Conservation (phyloP, 768 basidiomycete species). For the Gloeostereum incarnatum region DNA sequence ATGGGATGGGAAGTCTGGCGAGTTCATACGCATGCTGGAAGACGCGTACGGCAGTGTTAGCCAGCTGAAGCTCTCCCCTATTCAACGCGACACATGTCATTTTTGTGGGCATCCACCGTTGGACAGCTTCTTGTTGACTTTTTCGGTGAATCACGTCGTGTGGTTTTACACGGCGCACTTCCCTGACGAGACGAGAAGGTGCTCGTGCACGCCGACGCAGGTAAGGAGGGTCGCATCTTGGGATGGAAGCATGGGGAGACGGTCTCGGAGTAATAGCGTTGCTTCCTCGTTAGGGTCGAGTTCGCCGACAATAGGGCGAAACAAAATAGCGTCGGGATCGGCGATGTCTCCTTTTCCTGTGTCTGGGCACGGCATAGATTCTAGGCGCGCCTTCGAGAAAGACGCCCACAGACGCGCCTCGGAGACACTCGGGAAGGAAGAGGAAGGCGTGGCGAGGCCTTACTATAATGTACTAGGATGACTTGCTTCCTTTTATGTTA, state of each 20-base stretch:
- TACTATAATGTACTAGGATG: no score
- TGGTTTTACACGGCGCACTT: conserved; percentile 57
- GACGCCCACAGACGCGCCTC: no score
- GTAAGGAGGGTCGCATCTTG: conserved; percentile 35
- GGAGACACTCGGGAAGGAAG: no score
- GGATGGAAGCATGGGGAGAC: conserved; percentile 35
- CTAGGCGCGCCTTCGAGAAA: conserved; percentile 66
- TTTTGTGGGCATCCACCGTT: conserved; percentile 61
- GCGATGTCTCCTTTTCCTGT: conserved; percentile 63
- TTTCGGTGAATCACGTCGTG: conserved; percentile 58
- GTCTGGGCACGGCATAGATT: conserved; percentile 72
- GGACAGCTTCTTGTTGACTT: conserved; percentile 56
- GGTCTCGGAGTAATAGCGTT: conserved; percentile 58
- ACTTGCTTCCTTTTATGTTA: no score
- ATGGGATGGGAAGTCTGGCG: conserved; percentile 64
- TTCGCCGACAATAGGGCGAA: conserved; percentile 39
- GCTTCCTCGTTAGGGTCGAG: conserved; percentile 29
- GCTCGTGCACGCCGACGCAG: conserved; percentile 51
- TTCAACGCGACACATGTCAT: conserved; percentile 47
- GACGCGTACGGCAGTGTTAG: conserved; percentile 49
- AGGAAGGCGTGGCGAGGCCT: no score
- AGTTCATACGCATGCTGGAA: conserved; percentile 54
- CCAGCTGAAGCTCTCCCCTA: conserved; percentile 50
- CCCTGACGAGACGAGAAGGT: conserved; percentile 48
- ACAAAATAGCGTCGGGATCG: conserved; percentile 36